Evolutionary conservation across 177 flowering plant genomes (phyloP), one percentile per base, ranked within the genome.

Genomic region (Telopea speciosissima): DNA sequence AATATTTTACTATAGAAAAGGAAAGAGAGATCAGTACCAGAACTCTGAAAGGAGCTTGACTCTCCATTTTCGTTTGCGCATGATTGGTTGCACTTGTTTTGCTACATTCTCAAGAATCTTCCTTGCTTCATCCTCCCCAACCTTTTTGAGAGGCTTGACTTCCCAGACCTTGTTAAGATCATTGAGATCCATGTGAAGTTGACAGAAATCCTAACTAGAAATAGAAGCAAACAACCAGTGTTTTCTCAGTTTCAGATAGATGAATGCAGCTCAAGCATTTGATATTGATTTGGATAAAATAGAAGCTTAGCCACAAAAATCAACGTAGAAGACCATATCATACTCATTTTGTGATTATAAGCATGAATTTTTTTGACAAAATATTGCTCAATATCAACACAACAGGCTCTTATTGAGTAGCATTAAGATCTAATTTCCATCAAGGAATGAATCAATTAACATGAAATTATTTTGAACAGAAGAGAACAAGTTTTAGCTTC

Each of bases 101-200:
- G 99, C 96, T 3, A 95, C 81, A 60, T 73, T 78, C 66, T 95
- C 87, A 1, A 95, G 86, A 65, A 90, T 79, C 74, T 80, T 84
- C 70, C 71, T 78, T 23, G 95, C 98, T 64, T 91, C 92, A 8
- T 89, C 98, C 73, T 85, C 84, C 16, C 81, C 81, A 0, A 84
- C 81, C 79, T 84, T 90, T 66, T 88, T 89, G 33, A 95, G 84
- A 26, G 93, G 73, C 77, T 82, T 91, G 72, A 89, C 80, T 79
- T 95, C 99, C 98, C 97, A 91, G 8, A 95, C 92, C 76, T 91
- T 93, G 87, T 90, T 73, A 5, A 88, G 80, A 80, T 92, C 93
- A 13, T 87, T 85, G 61, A 79, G 63, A 79, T 90, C 83, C 97
- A 91, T 90, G 61, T n/a, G 23, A n/a, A 1, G 23, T 19, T 14